Percentiles rank a stretch among this genome's conserved stretches.
Evolutionary conservation across 78 protist genomes (phyloP).

Genomic region (Dictyostelium capitatum): DNA sequence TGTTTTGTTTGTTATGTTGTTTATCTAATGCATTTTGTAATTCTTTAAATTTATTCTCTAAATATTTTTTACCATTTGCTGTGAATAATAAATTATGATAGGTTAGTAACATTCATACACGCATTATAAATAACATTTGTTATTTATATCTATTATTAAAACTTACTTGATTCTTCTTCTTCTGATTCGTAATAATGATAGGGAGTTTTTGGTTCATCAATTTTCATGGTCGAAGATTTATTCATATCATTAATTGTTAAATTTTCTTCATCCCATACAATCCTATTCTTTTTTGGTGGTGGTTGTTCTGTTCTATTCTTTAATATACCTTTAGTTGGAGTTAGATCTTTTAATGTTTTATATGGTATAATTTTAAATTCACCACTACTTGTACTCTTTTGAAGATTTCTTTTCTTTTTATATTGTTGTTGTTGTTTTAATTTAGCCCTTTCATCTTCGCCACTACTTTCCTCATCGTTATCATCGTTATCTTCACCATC

Average conservation of each 20-base stretch:
- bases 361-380: constrained; percentile 61
- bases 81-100: background rate
- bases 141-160: background rate
- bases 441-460: background rate
- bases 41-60: constrained; percentile 56
- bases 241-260: constrained; percentile 29
- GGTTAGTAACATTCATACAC: background rate
- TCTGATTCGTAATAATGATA: constrained; percentile 79
- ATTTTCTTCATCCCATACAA: constrained; percentile 77
- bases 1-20: constrained; percentile 8
- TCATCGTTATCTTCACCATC: constrained; percentile 52
- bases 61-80: constrained; percentile 65
- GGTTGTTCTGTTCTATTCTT: constrained; percentile 44
- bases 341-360: background rate
- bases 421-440: background rate
- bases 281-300: constrained; percentile 55
- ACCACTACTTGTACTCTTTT: background rate
- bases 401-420: constrained; percentile 7
- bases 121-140: background rate
- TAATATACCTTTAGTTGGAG: constrained; percentile 67
- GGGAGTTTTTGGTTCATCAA: constrained; percentile 79
- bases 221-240: constrained; percentile 67
- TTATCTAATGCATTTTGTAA: constrained; percentile 50
- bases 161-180: constrained; percentile 69
- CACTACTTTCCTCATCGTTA: background rate